Percentiles rank a stretch among this genome's conserved stretches.
phyloP scores from a whole-genome alignment of 164 flowering plant species.

The Stephania cephalantha region DNA sequence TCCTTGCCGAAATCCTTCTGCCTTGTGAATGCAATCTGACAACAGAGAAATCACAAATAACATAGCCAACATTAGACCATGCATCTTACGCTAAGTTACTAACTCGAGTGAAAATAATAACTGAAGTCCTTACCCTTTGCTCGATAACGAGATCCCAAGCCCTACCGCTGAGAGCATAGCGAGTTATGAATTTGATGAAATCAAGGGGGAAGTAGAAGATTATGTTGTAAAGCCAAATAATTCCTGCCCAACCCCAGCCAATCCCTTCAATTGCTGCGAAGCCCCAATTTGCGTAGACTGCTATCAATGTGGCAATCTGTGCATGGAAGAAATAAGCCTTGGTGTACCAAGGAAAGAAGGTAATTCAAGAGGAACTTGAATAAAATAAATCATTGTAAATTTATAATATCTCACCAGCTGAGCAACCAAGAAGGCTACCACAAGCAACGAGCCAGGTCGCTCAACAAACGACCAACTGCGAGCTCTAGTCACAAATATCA shows the following conservation, averaged over 20 bases:
- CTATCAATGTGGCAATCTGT: slow-evolving; percentile 78
- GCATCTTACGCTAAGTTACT: neutral
- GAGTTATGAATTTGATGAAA: slow-evolving; percentile 55
- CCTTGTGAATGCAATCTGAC: slow-evolving; percentile 73
- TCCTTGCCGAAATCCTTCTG: slow-evolving; percentile 90
- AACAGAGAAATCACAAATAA: slow-evolving; percentile 2
- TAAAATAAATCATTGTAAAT: slow-evolving; percentile 2
- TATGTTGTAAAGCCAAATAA: slow-evolving; percentile 77
- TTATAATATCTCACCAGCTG: slow-evolving; percentile 49
- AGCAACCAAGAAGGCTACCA: slow-evolving; percentile 62
- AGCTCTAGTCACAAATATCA: slow-evolving; percentile 81
- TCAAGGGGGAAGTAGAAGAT: slow-evolving; percentile 76
- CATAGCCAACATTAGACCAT: neutral
- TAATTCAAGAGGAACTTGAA: neutral
- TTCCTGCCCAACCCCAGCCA: slow-evolving; percentile 98
- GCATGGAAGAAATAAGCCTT: slow-evolving; percentile 2
- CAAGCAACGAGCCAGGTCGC: slow-evolving; percentile 70
- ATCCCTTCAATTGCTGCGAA: slow-evolving; percentile 82
- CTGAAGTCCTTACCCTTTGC: slow-evolving; percentile 47
- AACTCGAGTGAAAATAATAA: neutral
- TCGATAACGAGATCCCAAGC: slow-evolving; percentile 91
- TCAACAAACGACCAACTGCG: slow-evolving; percentile 78
- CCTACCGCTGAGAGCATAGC: slow-evolving; percentile 73
- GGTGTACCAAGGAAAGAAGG: neutral
- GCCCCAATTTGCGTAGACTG: slow-evolving; percentile 77